Percentiles rank a stretch among this genome's conserved stretches.
These are phyloP conservation scores for Talaromyces sp. DNA, from an alignment of 2,329 filamentous ascomycete species.

Conservation along the genomic window DNA sequence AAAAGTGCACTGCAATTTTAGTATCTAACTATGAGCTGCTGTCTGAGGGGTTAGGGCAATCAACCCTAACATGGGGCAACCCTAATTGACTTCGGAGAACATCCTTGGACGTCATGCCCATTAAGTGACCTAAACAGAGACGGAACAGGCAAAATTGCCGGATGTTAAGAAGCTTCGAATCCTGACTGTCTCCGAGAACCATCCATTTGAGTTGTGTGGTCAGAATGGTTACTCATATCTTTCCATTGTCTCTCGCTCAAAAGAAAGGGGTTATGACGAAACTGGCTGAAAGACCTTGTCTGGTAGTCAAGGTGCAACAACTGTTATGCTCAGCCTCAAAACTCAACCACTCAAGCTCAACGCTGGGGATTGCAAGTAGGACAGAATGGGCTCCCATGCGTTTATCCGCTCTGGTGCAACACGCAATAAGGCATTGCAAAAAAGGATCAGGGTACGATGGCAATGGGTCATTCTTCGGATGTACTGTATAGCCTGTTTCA, in stretches of 20 bases:
- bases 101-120: background rate
- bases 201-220: background rate
- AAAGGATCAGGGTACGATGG: background rate
- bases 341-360: background rate
- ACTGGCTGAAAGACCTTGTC: background rate
- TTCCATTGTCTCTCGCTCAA: background rate
- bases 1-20: background rate
- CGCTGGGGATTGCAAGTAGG: background rate
- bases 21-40: background rate
- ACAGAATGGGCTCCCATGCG: background rate
- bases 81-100: background rate
- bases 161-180: background rate
- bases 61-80: background rate
- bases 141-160: background rate
- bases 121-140: background rate
- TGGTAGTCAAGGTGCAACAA: background rate
- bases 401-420: background rate
- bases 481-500: background rate
- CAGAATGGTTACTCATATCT: background rate
- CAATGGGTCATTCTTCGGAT: background rate
- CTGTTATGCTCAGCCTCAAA: background rate
- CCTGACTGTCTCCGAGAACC: background rate
- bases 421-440: background rate
- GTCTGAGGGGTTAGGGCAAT: background rate
- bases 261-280: background rate